Evolutionary conservation across 331 rosid species (phyloP), one percentile per base, ranked within the genome.

Genomic region (Stylosanthes scabra): DNA sequence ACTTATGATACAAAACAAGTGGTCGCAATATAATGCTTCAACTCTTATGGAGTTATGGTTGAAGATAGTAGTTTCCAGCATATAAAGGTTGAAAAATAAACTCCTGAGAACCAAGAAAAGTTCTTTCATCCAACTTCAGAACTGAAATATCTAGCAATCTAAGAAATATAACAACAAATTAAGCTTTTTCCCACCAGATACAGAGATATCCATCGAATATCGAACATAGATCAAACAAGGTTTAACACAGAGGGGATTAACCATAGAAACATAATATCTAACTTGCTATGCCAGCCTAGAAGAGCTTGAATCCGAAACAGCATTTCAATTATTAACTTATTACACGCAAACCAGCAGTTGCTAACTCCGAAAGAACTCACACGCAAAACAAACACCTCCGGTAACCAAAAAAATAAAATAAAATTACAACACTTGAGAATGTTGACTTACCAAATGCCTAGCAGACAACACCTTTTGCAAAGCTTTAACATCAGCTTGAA

Each of bases 401-500:
- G n/a, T 3, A 34, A 34, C 4, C 6, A 34, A 20, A 20, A 20
- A 20, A 20, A 20, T 20, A 20, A 20, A 20, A 20, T 20, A 20
- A 20, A 46, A 70, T 64, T 20, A 20, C 31, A 54, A 40, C 29
- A 45, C 9, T 79, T 37, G 11, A 81, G 56, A 37, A 55, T 74
- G 44, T 74, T 12, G 8, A 81, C 96, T 84, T 68, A 94, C 99
- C 95, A 77, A 83, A 76, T 94, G 98, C 83, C 80, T 89, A 61
- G 98, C 97, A 29, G 88, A 67, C 88, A 93, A 78, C 57, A 57
- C 86, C 89, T 94, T 94, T 27, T 94, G 97, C 74, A 94, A 81
- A 54, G 99, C 99, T 76, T 86, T 89, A 29, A 94, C 99, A 80
- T 94, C 99, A 63, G 99, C 99, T 87, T 94, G 99, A 83, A 94